These are phyloP conservation scores for Thalassiosira profunda DNA, from an alignment of 108 stramenopile genomes.

Conservation along the genomic window DNA sequence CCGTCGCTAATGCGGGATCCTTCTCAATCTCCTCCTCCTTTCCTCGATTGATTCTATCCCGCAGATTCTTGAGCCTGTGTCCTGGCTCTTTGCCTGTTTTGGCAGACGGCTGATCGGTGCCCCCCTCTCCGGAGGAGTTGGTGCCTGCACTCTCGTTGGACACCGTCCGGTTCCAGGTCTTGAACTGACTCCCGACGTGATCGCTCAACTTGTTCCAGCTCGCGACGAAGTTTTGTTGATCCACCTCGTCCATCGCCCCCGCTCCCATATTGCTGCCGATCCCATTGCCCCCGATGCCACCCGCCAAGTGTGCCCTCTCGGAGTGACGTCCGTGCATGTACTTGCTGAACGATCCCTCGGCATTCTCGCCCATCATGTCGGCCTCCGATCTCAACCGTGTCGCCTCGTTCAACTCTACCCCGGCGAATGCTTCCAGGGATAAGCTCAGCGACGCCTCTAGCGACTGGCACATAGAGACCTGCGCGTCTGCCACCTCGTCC, in stretches of 20 bases:
- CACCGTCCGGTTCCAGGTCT: slow-evolving; percentile 36
- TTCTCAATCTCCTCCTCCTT: slow-evolving; percentile 40
- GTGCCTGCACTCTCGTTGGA: slow-evolving; percentile 10
- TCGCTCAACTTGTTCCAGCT: slow-evolving; percentile 84
- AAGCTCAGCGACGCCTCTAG: slow-evolving; percentile 77
- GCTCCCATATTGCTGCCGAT: slow-evolving; percentile 7
- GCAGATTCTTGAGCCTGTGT: slow-evolving; percentile 24
- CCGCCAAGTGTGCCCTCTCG: slow-evolving; percentile 48
- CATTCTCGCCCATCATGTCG: slow-evolving; percentile 69
- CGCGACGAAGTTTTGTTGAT: slow-evolving; percentile 40
- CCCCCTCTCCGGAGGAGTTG: slow-evolving; percentile 9
- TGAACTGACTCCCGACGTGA: slow-evolving; percentile 73
- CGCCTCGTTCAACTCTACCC: slow-evolving; percentile 65
- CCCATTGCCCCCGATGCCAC: slow-evolving; percentile 23
- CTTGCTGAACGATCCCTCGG: slow-evolving; percentile 71
- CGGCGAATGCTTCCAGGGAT: slow-evolving; percentile 74
- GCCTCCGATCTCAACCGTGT: slow-evolving; percentile 61
- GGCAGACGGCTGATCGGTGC: slow-evolving; percentile 17
- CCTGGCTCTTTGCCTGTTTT: slow-evolving; percentile 45
- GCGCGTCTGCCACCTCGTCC: slow-evolving; percentile 85
- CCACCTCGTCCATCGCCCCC: slow-evolving; percentile 24
- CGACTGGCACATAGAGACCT: slow-evolving; percentile 75
- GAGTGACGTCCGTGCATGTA: slow-evolving; percentile 81
- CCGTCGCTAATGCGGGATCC: slow-evolving; percentile 48
- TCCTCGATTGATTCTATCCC: slow-evolving; percentile 7